Evolutionary conservation across 768 basidiomycete genomes (phyloP).

Genomic region (Suillus tomentosus): DNA sequence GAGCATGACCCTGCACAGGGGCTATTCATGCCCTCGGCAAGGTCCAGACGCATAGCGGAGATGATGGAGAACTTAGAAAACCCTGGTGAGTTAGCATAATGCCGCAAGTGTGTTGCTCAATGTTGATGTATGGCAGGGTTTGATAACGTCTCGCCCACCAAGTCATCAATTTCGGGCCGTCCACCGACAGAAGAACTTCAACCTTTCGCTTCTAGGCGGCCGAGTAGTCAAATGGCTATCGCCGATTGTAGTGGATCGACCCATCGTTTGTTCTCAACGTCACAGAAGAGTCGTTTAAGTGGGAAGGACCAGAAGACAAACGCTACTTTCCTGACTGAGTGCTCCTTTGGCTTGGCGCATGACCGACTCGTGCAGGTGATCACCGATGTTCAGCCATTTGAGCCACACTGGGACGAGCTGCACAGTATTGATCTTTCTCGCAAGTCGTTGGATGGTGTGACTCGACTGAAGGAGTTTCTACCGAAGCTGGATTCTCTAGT

Average conservation of each 20-base stretch:
- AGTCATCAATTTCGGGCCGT: slow-evolving; percentile 46
- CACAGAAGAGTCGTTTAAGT: slow-evolving; percentile 41
- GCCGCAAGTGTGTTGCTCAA: slow-evolving; percentile 8
- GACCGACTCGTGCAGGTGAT: slow-evolving; percentile 90
- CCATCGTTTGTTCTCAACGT: slow-evolving; percentile 47
- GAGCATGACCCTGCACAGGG: slow-evolving; percentile 22
- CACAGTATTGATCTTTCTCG: slow-evolving; percentile 67
- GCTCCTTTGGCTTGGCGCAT: slow-evolving; percentile 93
- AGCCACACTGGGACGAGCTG: slow-evolving; percentile 91
- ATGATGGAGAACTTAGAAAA: slow-evolving; percentile 77
- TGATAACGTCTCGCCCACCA: slow-evolving; percentile 59
- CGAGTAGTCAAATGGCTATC: slow-evolving; percentile 33
- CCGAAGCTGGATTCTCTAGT: slow-evolving; percentile 74
- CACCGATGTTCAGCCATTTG: slow-evolving; percentile 93
- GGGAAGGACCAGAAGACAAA: slow-evolving; percentile 39
- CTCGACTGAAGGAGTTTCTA: slow-evolving; percentile 84
- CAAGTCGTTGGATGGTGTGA: slow-evolving; percentile 63
- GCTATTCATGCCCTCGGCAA: slow-evolving; percentile 54
- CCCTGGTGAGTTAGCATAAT: slow-evolving; percentile 49
- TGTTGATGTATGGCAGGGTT: slow-evolving; percentile 30
- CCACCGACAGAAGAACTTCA: slow-evolving; percentile 49
- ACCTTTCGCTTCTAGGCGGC: slow-evolving; percentile 45
- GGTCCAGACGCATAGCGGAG: slow-evolving; percentile 80
- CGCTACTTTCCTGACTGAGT: slow-evolving; percentile 88
- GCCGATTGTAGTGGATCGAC: slow-evolving; percentile 28